phyloP scores from a whole-genome alignment of 495 filamentous ascomycete genomes.

The Daldinia loculata region DNA sequence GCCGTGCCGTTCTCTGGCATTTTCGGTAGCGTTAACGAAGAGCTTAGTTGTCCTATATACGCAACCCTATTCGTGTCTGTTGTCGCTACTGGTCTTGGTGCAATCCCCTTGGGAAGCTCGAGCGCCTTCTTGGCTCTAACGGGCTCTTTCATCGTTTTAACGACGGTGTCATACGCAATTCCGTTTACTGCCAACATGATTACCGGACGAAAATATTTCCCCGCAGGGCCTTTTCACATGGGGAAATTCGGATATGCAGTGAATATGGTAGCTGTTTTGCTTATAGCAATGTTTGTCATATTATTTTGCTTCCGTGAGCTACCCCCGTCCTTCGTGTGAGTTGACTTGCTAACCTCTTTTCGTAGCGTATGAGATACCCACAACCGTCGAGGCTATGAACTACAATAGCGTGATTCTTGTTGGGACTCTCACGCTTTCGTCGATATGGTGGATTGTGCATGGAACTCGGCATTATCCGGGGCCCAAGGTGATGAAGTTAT shows the following conservation, averaged over 20 bases:
- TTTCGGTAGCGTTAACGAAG: slow-evolving; percentile 59
- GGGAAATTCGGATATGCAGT: slow-evolving; percentile 66
- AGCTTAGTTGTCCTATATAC: slow-evolving; percentile 70
- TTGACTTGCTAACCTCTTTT: slow-evolving; percentile 16
- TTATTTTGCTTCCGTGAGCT: slow-evolving; percentile 73
- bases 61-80: slow-evolving; percentile 71
- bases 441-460: slow-evolving; percentile 72
- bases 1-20: slow-evolving; percentile 63
- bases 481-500: slow-evolving; percentile 62
- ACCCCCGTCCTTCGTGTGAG: background rate
- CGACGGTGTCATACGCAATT: slow-evolving; percentile 75
- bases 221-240: slow-evolving; percentile 75
- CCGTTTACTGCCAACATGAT: slow-evolving; percentile 80
- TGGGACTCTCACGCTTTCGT: slow-evolving; percentile 61
- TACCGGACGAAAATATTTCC: slow-evolving; percentile 68
- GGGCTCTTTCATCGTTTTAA: slow-evolving; percentile 77
- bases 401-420: slow-evolving; percentile 72
- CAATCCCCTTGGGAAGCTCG: slow-evolving; percentile 74
- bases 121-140: slow-evolving; percentile 82
- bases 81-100: slow-evolving; percentile 71
- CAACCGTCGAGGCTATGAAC: slow-evolving; percentile 70
- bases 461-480: slow-evolving; percentile 65
- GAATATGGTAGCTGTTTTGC: slow-evolving; percentile 66
- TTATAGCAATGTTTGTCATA: slow-evolving; percentile 74
- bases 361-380: slow-evolving; percentile 65